Evolutionary conservation across 2,329 filamentous ascomycete species (phyloP), one percentile per base, ranked within the genome.

Genomic region (Sporothrix sp.): DNA sequence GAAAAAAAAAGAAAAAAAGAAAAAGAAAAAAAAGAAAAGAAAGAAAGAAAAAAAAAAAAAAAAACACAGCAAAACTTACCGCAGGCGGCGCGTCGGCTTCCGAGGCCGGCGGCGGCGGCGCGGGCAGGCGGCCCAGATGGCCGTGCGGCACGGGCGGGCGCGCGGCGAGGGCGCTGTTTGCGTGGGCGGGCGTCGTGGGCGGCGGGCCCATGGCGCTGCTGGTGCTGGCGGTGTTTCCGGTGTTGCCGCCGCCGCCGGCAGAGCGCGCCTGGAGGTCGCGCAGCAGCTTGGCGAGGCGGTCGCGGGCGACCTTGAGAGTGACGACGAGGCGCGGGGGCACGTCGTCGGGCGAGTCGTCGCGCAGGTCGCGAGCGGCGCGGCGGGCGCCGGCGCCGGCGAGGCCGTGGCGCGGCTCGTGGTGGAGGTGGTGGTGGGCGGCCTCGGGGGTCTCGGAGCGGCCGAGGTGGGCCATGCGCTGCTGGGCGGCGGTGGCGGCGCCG

Each of bases 391-490:
- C n/a, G n/a, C n/a, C n/a, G n/a, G n/a, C n/a, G n/a, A n/a, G n/a
- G 6, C 83, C 82, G 7, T 78, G 81, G 59, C 89, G 74, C 1
- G 84, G 79, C 64, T 95, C 88, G 59, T 86, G 80, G 59, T 82
- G 82, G 58, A 82, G 83, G 58, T 50, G 73, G 76, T 28, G 5
- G 25, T 10, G 6, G 51, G 27, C 39, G 30, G 82, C 73, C 64
- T 97, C 93, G 3, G 93, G 93, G 0, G 93, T 97, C 63, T 90
- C 87, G 28, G 91, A 96, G 54, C 93, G 83, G 45, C 82, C 81
- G 45, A 87, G 64, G 56, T 87, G 84, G 32, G 84, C 84, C 80
- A 97, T 91, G 51, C 90, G 85, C 57, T 88, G 87, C 63, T 91
- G 86, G 4, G 91, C 91, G 38, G 84, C 85, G 23, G 82, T 84